These are phyloP conservation scores for Phytopythium sindhum DNA, from an alignment of 352 stramenopile genomes.

Conservation along the genomic window DNA sequence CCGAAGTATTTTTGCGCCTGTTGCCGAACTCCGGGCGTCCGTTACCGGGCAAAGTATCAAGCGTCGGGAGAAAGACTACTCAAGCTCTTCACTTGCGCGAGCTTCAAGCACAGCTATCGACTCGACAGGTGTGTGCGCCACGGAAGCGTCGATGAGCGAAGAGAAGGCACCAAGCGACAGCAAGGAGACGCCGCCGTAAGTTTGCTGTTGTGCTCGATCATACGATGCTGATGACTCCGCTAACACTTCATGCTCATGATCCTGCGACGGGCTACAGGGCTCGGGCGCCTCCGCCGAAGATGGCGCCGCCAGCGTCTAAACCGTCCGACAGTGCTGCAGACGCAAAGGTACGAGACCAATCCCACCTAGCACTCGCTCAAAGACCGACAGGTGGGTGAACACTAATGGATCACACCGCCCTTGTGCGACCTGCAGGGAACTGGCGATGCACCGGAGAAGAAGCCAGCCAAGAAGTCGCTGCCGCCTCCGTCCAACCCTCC, in stretches of 20 bases:
- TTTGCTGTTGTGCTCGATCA: neutral
- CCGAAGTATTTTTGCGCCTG: neutral
- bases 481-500: constrained; percentile 67
- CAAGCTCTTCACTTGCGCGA: neutral
- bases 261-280: neutral
- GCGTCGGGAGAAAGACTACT: neutral
- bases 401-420: neutral
- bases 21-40: neutral
- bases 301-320: constrained; percentile 21
- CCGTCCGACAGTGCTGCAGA: constrained; percentile 13
- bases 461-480: constrained; percentile 56
- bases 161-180: constrained; percentile 29
- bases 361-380: too few species aligned
- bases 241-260: neutral
- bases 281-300: constrained; percentile 36
- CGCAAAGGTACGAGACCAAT: constrained; percentile 19
- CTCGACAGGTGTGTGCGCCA: neutral
- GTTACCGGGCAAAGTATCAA: neutral
- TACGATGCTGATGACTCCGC: neutral
- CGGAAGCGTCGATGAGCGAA: constrained; percentile 20
- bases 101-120: neutral
- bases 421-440: constrained; percentile 1
- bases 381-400: too few species aligned
- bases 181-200: constrained; percentile 27
- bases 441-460: constrained; percentile 22